Base-by-base conservation (phyloP, 768 basidiomycete genomes). In the Pleurotus giganteus region DNA sequence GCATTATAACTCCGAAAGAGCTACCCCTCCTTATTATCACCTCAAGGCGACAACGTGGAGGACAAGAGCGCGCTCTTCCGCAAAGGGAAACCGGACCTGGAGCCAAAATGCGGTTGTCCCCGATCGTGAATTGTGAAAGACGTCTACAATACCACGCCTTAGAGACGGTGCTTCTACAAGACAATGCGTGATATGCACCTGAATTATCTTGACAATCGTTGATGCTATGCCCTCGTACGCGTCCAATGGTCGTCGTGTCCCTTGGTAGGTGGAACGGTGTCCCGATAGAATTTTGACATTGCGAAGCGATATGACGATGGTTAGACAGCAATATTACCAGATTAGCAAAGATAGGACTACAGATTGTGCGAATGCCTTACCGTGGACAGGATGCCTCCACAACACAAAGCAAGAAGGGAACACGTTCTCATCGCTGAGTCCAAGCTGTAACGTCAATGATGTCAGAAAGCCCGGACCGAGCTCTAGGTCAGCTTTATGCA, bases 21-120 rank as follows among this genome's bases (percentile, higher is more conserved):
- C 34, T 32, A 51, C 49, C 49, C 49, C 49, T 32, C 49, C 23
- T 51, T 51, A 51, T 36, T 51, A 51, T 37, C 49, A 51, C 49
- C 49, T 51, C 49, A 51, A 36, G 31, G 49, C 49, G 19, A 37
- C 31, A 24, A 34, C 49, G 49, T 51, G 49, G 4, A 36, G 34
- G 49, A 28, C 21, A 24, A 51, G 27, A 23, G 49, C 31, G 49
- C 49, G 44, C 23, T 34, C 31, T 21, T 21, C 49, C 49, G 34
- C 23, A 51, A 31, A 17, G 13, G 49, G 49, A 51, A 21, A 37
- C 23, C 49, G 49, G 49, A 51, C 34, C 34, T 51, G 13, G 49
- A 51, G 39, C 39, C 15, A 45, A 26, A 24, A 23, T 45, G 44
- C 19, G 44, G 26, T 41, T 31, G 46, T 47, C 46, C 21, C 27